Evolutionary conservation across 257 asterid species (phyloP).

Genomic region (Solanum infundibuliforme): DNA sequence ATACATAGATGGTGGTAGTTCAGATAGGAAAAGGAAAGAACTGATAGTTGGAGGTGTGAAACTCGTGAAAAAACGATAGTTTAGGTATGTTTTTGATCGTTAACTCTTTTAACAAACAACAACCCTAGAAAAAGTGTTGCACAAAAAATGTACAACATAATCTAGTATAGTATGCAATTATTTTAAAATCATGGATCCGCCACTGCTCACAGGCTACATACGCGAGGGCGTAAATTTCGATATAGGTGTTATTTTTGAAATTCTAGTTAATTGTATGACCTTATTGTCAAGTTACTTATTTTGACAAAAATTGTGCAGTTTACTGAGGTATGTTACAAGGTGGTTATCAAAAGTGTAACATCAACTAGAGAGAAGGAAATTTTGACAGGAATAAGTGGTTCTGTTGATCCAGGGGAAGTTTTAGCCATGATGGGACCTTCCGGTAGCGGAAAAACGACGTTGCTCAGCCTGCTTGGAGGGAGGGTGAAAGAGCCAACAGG

Average conservation of each 20-base stretch:
- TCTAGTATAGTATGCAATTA: not conserved
- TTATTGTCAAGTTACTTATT: not conserved
- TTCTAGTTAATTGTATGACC: not conserved
- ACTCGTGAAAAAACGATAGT: not conserved
- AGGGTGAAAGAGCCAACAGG: constrained; percentile 44
- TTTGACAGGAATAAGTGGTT: constrained; percentile 68
- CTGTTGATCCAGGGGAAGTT: constrained; percentile 87
- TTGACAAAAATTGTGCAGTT: constrained; percentile 44
- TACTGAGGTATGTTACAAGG: constrained; percentile 76
- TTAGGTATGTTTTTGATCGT: not conserved
- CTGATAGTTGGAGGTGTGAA: not conserved
- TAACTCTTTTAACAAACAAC: not conserved
- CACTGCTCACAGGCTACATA: not conserved
- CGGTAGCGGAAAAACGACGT: constrained; percentile 91
- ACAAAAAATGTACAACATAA: not conserved
- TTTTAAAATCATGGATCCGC: not conserved
- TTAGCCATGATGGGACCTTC: constrained; percentile 98
- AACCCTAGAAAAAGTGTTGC: not conserved
- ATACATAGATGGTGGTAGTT: not conserved
- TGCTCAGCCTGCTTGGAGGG: constrained; percentile 82
- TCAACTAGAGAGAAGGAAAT: constrained; percentile 69
- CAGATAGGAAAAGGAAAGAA: not conserved
- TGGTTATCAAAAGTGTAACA: constrained; percentile 52
- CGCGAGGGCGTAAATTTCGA: not conserved
- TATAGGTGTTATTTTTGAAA: not conserved